Evolutionary conservation across 768 basidiomycete genomes (phyloP), one percentile per base, ranked within the genome.

Genomic region (Mrakia gelida): DNA sequence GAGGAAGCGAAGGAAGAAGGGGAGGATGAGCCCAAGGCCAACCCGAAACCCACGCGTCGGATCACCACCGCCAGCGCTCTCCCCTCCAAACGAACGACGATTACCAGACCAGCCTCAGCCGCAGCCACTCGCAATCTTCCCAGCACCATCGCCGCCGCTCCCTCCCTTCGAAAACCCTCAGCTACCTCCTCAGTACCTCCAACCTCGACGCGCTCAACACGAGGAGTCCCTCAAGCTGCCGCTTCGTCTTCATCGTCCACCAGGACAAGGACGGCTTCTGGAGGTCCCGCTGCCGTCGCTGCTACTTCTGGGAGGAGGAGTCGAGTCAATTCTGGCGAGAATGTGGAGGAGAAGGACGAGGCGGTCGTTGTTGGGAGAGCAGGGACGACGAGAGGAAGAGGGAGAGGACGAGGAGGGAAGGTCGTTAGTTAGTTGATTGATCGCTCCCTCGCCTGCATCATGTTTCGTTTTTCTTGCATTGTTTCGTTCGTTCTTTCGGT

Each of bases 1-100:
- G 81, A 81, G 38, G 38, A 38, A 38, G 38, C 3, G 28, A 62
- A 49, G 26, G 41, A 75, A 9, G 10, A 73, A 9, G 72, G 18
- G 7, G 72, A 73, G 23, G 72, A 30, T 1, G 54, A 56, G 10
- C 30, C n/a, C 26, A n/a, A 26, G 13, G 5, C 59, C 26, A 26
- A n/a, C n/a, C n/a, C n/a, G n/a, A n/a, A 26, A n/a, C n/a, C 59
- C n/a, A 59, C 59, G 59, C 26, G 59, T 59, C 59, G 59, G 26
- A 56, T 3, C 2, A 49, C 45, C 56, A n/a, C 13, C 16, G 3
- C 13, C 56, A 56, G n/a, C 13, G 52, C 26, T 9, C n/a, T 26
- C 59, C 45, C 45, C 9, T 11, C 15, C 45, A 45, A 45, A 45
- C 45, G 45, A 11, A 45, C 45, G 0, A 23, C 26, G 28, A 7